Conservation (phyloP, 352 stramenopile genomes). For the Plasmopara muralis region DNA sequence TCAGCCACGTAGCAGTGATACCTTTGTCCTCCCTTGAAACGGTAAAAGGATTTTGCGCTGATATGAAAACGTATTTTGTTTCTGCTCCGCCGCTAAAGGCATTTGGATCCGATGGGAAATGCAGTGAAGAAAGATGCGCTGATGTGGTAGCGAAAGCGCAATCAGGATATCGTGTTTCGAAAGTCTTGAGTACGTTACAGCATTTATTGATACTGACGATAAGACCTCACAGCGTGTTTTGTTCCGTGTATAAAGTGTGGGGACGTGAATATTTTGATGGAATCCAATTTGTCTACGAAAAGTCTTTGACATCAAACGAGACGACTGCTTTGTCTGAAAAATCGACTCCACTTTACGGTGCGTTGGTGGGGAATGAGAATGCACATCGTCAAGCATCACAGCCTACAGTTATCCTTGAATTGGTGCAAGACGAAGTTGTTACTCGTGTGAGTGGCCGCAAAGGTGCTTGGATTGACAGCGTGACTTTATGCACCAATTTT, state of each 20-base stretch:
- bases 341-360: slow-evolving; percentile 12
- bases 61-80: slow-evolving; percentile 44
- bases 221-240: no score
- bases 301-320: slow-evolving; percentile 1
- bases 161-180: slow-evolving; percentile 44
- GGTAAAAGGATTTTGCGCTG: slow-evolving; percentile 24
- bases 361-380: slow-evolving; percentile 45
- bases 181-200: slow-evolving; percentile 44
- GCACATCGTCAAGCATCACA: slow-evolving; percentile 24
- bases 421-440: slow-evolving; percentile 51
- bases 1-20: slow-evolving; percentile 48
- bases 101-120: slow-evolving; percentile 28
- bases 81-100: slow-evolving; percentile 35
- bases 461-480: slow-evolving; percentile 64
- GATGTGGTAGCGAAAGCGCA: slow-evolving; percentile 29
- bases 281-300: slow-evolving; percentile 51
- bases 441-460: slow-evolving; percentile 46
- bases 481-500: slow-evolving; percentile 66
- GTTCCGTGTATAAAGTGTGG: slow-evolving; percentile 45
- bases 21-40: slow-evolving; percentile 7
- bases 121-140: slow-evolving; percentile 22
- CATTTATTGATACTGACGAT: neutral
- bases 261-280: slow-evolving; percentile 65
- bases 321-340: slow-evolving; percentile 1
- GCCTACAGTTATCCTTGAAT: slow-evolving; percentile 26